These are phyloP conservation scores for Calonectria multiphialidica DNA, from an alignment of 2,329 filamentous ascomycete genomes.

Conservation along the genomic window DNA sequence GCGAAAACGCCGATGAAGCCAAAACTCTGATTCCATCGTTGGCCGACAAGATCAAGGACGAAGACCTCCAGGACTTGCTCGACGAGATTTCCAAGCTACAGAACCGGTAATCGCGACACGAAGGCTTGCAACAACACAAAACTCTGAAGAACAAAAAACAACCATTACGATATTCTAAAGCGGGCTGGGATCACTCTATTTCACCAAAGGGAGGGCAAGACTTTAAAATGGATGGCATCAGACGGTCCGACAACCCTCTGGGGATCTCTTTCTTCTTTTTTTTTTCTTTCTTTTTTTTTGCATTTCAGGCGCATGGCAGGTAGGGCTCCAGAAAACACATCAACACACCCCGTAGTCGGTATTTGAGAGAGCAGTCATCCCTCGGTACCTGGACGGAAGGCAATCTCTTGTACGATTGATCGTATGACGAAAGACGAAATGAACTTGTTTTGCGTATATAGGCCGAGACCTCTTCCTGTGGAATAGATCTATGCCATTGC, in stretches of 20 bases:
- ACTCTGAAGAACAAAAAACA: background rate
- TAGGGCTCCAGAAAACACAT: constrained; percentile 36
- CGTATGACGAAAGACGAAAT: constrained; percentile 38
- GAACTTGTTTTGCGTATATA: constrained; percentile 25
- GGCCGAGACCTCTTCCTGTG: constrained; percentile 26
- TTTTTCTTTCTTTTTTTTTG: constrained; percentile 27
- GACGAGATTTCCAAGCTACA: constrained; percentile 90
- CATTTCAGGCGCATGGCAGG: constrained; percentile 47
- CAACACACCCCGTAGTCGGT: constrained; percentile 25
- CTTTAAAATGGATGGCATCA: constrained; percentile 29
- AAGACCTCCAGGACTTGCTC: constrained; percentile 87
- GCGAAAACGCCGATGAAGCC: constrained; percentile 92
- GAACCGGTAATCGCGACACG: constrained; percentile 45
- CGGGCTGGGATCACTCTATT: constrained; percentile 18
- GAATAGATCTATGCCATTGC: constrained; percentile 34
- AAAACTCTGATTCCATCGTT: constrained; percentile 95
- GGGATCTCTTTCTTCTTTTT: background rate
- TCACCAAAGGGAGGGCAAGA: background rate
- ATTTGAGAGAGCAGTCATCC: constrained; percentile 28
- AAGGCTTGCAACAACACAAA: background rate
- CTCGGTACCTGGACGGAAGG: constrained; percentile 34
- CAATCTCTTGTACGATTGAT: constrained; percentile 37
- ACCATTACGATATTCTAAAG: constrained; percentile 15
- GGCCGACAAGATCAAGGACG: constrained; percentile 89
- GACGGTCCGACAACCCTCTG: constrained; percentile 17